Percentiles rank a stretch among this genome's conserved stretches.
Conservation (phyloP, 306 rosid species). For the Phaseolus lunatus region DNA sequence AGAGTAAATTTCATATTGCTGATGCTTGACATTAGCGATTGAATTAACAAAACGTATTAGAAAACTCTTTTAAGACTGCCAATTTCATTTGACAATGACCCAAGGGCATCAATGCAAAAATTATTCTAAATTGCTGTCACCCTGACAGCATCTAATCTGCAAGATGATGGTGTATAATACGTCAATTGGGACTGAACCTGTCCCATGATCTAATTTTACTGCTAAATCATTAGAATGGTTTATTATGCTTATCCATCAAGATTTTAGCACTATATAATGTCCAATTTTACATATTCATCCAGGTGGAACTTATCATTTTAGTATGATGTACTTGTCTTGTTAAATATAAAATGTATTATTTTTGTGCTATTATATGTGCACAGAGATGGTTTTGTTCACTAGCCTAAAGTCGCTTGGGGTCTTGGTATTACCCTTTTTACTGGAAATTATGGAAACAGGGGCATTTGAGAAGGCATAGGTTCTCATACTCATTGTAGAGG, state of each 20-base stretch:
- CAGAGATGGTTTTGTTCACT: background rate
- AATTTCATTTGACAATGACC: slow-evolving; percentile 25
- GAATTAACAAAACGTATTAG: background rate
- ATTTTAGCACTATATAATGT: background rate
- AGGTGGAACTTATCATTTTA: background rate
- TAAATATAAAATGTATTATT: slow-evolving; percentile 13
- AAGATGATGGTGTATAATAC: background rate
- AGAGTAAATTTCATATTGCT: slow-evolving; percentile 13
- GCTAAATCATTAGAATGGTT: background rate
- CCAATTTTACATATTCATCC: background rate
- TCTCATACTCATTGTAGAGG: background rate
- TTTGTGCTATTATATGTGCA: background rate
- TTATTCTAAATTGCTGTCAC: slow-evolving; percentile 6
- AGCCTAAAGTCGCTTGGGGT: slow-evolving; percentile 11
- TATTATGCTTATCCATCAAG: background rate
- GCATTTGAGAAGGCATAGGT: background rate
- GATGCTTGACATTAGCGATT: slow-evolving; percentile 27
- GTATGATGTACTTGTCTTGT: background rate
- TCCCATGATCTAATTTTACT: background rate
- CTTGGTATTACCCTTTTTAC: background rate
- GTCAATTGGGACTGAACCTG: background rate
- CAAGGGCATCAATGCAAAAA: background rate
- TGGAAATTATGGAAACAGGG: background rate
- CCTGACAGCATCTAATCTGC: slow-evolving; percentile 8
- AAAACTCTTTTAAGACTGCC: background rate